These are phyloP conservation scores for Aspergillus fischeri DNA, from an alignment of 2,329 filamentous ascomycete genomes.

Conservation along the genomic window DNA sequence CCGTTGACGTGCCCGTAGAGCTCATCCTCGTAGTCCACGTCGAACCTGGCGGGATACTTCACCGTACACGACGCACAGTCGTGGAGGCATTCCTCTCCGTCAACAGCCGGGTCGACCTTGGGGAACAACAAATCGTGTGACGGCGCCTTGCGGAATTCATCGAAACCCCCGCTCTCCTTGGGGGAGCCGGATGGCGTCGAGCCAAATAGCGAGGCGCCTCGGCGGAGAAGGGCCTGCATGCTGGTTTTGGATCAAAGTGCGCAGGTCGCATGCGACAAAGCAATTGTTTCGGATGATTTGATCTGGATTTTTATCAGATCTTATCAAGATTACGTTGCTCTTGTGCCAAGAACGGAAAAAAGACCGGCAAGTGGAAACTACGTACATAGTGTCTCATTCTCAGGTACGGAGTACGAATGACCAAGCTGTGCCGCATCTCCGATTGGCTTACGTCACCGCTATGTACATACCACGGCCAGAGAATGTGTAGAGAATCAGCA, in stretches of 20 bases:
- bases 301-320: slow-evolving; percentile 16
- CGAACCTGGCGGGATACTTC: slow-evolving; percentile 69
- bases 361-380: slow-evolving; percentile 3
- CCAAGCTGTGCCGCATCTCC: not conserved
- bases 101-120: slow-evolving; percentile 67
- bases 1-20: slow-evolving; percentile 82
- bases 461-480: not conserved
- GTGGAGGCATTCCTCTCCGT: slow-evolving; percentile 83
- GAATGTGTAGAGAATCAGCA: not conserved
- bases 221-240: slow-evolving; percentile 35
- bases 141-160: slow-evolving; percentile 47
- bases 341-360: slow-evolving; percentile 17
- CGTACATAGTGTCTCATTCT: not conserved
- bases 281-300: not conserved
- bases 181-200: slow-evolving; percentile 25
- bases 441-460: slow-evolving; percentile 2
- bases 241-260: not conserved
- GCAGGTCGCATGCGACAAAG: not conserved
- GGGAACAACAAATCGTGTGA: slow-evolving; percentile 61
- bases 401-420: not conserved
- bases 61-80: slow-evolving; percentile 81
- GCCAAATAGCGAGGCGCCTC: slow-evolving; percentile 30
- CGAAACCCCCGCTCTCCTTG: slow-evolving; percentile 7
- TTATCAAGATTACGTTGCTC: slow-evolving; percentile 29
- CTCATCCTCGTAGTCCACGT: slow-evolving; percentile 69